phyloP scores from a whole-genome alignment of 306 rosid species.

The Medicago truncatula region MtrunA17r5.0-ANR NC_053042.1:4868001-4868500 shows the following conservation, averaged over 20 bases:
- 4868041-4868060: not conserved
- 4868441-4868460: constrained; percentile 63
- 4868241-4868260: constrained; percentile 70
- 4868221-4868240: constrained; percentile 80
- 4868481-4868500: constrained; percentile 48
- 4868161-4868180: constrained; percentile 80
- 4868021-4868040: not conserved
- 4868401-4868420: constrained; percentile 60
- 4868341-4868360: constrained; percentile 77
- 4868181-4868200: constrained; percentile 64
- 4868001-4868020: not conserved
- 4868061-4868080: not conserved
- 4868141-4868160: constrained; percentile 2
- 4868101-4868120: not conserved
- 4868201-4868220: constrained; percentile 84
- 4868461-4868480: constrained; percentile 72
- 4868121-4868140: not conserved
- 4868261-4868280: constrained; percentile 32
- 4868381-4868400: constrained; percentile 68
- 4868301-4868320: constrained; percentile 30
- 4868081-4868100: not conserved
- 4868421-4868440: constrained; percentile 67
- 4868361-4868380: constrained; percentile 60
- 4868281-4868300: constrained; percentile 9
- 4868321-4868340: constrained; percentile 53